Evolutionary conservation across 2,329 filamentous ascomycete species (phyloP), one percentile per base, ranked within the genome.

Genomic region (Dothideomycetes sp.): DNA sequence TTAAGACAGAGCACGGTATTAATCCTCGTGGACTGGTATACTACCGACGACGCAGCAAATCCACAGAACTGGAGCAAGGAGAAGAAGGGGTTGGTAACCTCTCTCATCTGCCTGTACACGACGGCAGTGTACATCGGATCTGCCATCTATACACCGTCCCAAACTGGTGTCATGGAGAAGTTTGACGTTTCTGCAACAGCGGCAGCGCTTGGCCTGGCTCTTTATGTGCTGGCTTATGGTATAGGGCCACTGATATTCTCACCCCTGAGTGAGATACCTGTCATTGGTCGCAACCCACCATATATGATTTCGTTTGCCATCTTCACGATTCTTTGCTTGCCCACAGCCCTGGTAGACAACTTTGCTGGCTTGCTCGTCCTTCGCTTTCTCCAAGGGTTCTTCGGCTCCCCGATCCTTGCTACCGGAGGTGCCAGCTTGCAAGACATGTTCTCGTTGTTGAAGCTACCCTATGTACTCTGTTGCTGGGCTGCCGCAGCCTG

Each of bases 281-380:
- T 68, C 32, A 71, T 84, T 36, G 81, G 82, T 2, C 69, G 81
- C 5, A 84, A 79, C 50, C 74, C 75, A 0, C 72, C 80, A 5
- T 85, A 85, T 57, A 71, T 82, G 24, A 56, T 73, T 48, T 80
- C 79, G 8, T 80, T 84, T 63, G 71, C 73, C 44, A 63, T 84
- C 19, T 85, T 84, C 55, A 74, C 81, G 31, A 69, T 84, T 44
- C 59, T 85, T 9, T 76, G 71, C 6, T 69, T 84, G 12, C 79
- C 80, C 0, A 74, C 78, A 0, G 75, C 78, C 0, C 56, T 84
- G 0, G 75, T 75, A 3, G 59, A 71, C 31, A 81, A 78, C 61
- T 81, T 78, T 38, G 62, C 73, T 0, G 77, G 77, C 0, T 15
- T 65, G 50, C 43, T 85, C 51, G 73, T 80, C 1, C 55, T 68